Percentiles rank a stretch among this genome's conserved stretches.
These are phyloP conservation scores for Amphirosellinia nigrospora DNA, from an alignment of 495 filamentous ascomycete species.

Conservation along the genomic window DNA sequence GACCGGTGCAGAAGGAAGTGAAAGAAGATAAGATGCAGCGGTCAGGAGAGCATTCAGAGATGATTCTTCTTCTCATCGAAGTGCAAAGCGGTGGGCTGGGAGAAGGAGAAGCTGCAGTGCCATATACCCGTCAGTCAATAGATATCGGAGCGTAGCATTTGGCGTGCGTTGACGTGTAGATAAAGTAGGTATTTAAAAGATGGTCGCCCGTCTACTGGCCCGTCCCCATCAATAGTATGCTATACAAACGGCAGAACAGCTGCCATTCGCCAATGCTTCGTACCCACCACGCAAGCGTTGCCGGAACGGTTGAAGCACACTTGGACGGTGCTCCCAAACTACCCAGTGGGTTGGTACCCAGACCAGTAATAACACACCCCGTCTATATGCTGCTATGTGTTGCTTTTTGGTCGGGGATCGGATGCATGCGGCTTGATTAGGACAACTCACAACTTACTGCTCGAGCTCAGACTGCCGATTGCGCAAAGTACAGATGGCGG, in stretches of 20 bases:
- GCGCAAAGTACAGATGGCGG: background rate
- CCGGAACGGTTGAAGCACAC: slow-evolving; percentile 8
- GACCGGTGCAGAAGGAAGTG: background rate
- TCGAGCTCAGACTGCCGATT: background rate
- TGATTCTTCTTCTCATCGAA: background rate
- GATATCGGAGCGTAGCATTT: slow-evolving; percentile 18
- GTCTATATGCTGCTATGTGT: slow-evolving; percentile 22
- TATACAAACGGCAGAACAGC: slow-evolving; percentile 12
- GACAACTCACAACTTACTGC: background rate
- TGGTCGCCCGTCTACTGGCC: background rate
- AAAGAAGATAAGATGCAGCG: slow-evolving; percentile 11
- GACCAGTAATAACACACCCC: slow-evolving; percentile 15
- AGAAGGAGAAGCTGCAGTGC: background rate
- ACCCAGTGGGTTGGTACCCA: slow-evolving; percentile 4
- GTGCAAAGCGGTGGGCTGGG: background rate
- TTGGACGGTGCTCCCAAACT: slow-evolving; percentile 1
- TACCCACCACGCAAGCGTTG: slow-evolving; percentile 16
- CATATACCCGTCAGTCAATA: background rate
- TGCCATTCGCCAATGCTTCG: slow-evolving; percentile 18
- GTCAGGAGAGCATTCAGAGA: background rate
- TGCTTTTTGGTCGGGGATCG: slow-evolving; percentile 1
- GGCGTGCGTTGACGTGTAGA: slow-evolving; percentile 19
- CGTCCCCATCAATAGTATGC: background rate
- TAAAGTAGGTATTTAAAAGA: slow-evolving; percentile 20
- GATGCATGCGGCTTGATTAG: slow-evolving; percentile 17